Evolutionary conservation across 2,329 filamentous ascomycete species (phyloP).

Genomic region (Calonectria hawksworthii): DNA sequence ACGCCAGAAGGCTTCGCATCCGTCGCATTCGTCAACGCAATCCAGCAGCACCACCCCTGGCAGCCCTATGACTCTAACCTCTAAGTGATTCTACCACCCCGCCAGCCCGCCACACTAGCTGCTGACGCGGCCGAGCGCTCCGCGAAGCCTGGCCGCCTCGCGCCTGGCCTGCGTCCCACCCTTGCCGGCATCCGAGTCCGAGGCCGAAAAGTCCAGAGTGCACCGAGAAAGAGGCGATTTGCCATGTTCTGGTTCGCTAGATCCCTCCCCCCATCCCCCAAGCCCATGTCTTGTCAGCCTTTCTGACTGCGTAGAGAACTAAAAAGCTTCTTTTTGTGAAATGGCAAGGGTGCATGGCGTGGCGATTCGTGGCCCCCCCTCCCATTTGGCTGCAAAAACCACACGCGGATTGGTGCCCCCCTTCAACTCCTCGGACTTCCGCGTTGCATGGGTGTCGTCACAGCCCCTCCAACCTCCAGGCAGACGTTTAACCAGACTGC

Average conservation of each 20-base stretch:
- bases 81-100: not conserved
- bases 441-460: conserved; percentile 23
- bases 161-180: not conserved
- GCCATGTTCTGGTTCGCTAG: not conserved
- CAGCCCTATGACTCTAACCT: conserved; percentile 24
- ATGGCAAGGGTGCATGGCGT: not conserved
- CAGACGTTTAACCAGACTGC: conserved; percentile 25
- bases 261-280: no score
- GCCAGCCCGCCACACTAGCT: conserved; percentile 21
- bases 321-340: conserved; percentile 1
- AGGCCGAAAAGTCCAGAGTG: not conserved
- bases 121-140: conserved; percentile 35
- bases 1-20: conserved; percentile 23
- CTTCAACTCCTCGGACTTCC: not conserved
- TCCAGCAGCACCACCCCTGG: not conserved
- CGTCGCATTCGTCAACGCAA: conserved; percentile 25
- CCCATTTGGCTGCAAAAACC: not conserved
- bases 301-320: not conserved
- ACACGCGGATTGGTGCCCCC: conserved; percentile 6
- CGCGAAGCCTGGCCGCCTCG: conserved; percentile 14
- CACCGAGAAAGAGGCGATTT: not conserved
- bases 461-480: conserved; percentile 15
- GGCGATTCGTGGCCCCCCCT: conserved; percentile 8
- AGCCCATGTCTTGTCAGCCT: not conserved
- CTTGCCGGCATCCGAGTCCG: conserved; percentile 25